Percentiles rank a stretch among this genome's conserved stretches.
Evolutionary conservation across 495 filamentous ascomycete genomes (phyloP).

Genomic region (Aspergillus affinis): DNA sequence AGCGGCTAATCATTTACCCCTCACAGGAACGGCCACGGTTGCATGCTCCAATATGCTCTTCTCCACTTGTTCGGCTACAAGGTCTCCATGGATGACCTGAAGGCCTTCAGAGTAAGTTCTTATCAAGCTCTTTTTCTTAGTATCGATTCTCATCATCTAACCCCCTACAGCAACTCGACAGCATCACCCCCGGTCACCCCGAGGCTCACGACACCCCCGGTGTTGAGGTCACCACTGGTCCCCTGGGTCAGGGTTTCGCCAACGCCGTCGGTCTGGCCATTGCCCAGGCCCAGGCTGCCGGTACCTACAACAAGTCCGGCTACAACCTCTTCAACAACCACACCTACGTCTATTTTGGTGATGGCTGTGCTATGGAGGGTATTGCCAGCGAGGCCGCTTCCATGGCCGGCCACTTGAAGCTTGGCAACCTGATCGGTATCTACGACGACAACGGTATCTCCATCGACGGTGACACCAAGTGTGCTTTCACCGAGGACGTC

Average conservation of each 20-base stretch:
- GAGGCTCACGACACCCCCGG: constrained; percentile 95
- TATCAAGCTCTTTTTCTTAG: neutral
- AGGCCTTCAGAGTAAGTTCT: constrained; percentile 86
- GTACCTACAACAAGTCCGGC: constrained; percentile 94
- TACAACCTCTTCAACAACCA: constrained; percentile 92
- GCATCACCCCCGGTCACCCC: constrained; percentile 95
- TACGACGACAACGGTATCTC: constrained; percentile 99
- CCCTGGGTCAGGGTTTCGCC: constrained; percentile 91
- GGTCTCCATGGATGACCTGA: constrained; percentile 83
- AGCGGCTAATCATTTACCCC: constrained; percentile 11
- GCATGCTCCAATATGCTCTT: constrained; percentile 98
- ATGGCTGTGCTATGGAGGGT: constrained; percentile 99
- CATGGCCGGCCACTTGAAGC: constrained; percentile 90
- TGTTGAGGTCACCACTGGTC: constrained; percentile 96
- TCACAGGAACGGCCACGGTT: constrained; percentile 91
- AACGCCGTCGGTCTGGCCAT: constrained; percentile 97
- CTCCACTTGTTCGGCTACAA: constrained; percentile 95
- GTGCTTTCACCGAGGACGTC: constrained; percentile 97
- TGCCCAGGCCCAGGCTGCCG: constrained; percentile 86
- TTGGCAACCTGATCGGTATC: constrained; percentile 94
- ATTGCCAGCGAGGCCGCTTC: constrained; percentile 91
- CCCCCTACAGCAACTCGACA: constrained; percentile 66
- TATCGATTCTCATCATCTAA: constrained; percentile 2
- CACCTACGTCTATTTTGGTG: constrained; percentile 95
- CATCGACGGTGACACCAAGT: constrained; percentile 91